Conservation (phyloP, 257 asterid species). For the Mitragyna speciosa region DNA sequence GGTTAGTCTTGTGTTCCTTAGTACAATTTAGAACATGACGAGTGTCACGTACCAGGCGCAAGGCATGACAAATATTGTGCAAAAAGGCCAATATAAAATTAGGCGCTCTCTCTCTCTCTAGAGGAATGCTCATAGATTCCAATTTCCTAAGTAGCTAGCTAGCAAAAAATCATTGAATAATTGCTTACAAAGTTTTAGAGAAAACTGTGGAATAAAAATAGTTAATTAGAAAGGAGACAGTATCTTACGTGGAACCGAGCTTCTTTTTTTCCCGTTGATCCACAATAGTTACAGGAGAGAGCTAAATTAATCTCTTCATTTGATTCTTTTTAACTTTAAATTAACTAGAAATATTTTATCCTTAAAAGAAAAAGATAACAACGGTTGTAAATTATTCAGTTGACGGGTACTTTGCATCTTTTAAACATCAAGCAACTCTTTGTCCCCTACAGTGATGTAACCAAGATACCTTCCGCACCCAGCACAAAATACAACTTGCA, state of each 20-base stretch:
- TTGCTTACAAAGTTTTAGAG: neutral
- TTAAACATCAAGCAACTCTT: conserved; percentile 17
- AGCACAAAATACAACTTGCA: conserved; percentile 10
- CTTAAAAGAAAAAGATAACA: neutral
- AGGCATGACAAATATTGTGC: too few species aligned
- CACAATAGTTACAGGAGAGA: neutral
- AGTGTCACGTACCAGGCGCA: too few species aligned
- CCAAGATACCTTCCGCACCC: conserved; percentile 4
- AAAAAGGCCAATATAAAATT: neutral
- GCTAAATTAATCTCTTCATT: neutral
- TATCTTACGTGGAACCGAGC: neutral
- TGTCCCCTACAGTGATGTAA: neutral
- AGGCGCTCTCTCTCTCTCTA: neutral
- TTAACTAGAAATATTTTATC: neutral
- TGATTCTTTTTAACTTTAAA: conserved; percentile 4
- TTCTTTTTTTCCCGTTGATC: neutral
- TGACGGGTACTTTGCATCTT: conserved; percentile 13
- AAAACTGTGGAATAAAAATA: neutral
- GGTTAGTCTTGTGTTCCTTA: too few species aligned
- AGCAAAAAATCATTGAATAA: neutral
- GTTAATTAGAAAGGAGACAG: neutral
- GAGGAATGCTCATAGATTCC: neutral
- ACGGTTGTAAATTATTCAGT: neutral
- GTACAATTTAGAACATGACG: too few species aligned
- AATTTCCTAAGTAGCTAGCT: neutral